Conservation (phyloP, 768 basidiomycete species). For the Lactarius hatsudake region DNA sequence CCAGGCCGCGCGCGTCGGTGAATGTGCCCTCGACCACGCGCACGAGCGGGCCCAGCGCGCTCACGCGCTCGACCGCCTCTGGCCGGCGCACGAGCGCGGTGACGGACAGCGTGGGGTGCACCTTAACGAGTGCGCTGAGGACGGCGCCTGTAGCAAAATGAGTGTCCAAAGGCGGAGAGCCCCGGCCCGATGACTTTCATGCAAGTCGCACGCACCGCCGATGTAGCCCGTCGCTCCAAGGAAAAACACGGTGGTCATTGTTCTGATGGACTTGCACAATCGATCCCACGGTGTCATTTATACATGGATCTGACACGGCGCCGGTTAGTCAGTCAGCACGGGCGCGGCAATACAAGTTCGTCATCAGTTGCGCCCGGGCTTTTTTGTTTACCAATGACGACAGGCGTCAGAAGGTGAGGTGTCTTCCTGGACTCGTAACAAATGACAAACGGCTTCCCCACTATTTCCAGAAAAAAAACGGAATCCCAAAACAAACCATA, state of each 20-base stretch:
- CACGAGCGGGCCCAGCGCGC: no score
- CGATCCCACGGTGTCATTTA: not conserved
- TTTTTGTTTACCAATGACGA: not conserved
- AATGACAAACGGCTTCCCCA: no score
- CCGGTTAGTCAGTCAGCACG: not conserved
- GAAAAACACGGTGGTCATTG: not conserved
- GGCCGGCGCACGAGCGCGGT: conserved; percentile 8
- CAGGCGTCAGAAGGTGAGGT: no score
- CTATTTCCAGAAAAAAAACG: not conserved
- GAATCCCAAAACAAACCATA: not conserved
- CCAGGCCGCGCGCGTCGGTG: no score
- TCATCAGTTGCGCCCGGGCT: not conserved
- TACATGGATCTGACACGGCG: not conserved
- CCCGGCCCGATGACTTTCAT: not conserved
- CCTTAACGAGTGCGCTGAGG: not conserved
- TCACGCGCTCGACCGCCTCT: not conserved
- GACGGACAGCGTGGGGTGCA: not conserved
- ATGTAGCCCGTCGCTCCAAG: not conserved
- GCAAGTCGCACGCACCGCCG: not conserved
- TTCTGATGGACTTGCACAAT: not conserved
- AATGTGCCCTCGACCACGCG: no score
- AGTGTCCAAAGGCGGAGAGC: not conserved
- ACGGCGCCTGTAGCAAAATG: no score
- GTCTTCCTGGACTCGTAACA: no score
- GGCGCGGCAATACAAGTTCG: not conserved